Conservation (phyloP, 441 rosid species). For the Arabidopsis lyrata region DNA sequence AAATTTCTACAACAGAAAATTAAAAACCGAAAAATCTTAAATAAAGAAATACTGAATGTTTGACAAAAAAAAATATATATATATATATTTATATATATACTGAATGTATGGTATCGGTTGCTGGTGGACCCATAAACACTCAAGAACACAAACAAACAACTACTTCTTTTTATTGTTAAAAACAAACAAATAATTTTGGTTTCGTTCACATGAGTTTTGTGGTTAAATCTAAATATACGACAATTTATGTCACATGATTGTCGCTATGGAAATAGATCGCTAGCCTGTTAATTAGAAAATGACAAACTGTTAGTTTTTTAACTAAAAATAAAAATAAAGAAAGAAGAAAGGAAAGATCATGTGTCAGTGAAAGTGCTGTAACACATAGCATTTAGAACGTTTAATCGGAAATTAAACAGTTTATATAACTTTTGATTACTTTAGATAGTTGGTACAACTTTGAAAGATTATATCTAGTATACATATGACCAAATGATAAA, state of each 20-base stretch:
- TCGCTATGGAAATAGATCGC: slow-evolving; percentile 24
- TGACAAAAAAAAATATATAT: too few species aligned
- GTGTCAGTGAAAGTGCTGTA: background rate
- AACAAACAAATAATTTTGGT: slow-evolving; percentile 13
- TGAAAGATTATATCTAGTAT: too few species aligned
- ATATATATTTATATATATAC: too few species aligned
- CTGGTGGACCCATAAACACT: slow-evolving; percentile 26
- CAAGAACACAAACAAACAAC: slow-evolving; percentile 30
- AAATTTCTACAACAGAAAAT: background rate
- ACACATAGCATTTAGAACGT: background rate
- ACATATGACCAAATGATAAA: too few species aligned
- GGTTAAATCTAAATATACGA: slow-evolving; percentile 15
- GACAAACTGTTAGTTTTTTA: background rate
- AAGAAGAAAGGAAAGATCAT: background rate
- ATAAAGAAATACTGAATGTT: background rate
- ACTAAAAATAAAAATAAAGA: background rate
- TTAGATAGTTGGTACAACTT: too few species aligned
- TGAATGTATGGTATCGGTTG: slow-evolving; percentile 4
- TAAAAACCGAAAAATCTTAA: background rate
- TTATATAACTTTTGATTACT: background rate
- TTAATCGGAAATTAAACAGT: background rate
- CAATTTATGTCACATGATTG: slow-evolving; percentile 27
- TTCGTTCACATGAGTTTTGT: slow-evolving; percentile 28
- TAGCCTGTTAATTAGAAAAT: background rate
- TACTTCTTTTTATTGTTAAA: background rate